Conservation (phyloP, 2,329 filamentous ascomycete genomes). For the Grosmannia huntii region DNA sequence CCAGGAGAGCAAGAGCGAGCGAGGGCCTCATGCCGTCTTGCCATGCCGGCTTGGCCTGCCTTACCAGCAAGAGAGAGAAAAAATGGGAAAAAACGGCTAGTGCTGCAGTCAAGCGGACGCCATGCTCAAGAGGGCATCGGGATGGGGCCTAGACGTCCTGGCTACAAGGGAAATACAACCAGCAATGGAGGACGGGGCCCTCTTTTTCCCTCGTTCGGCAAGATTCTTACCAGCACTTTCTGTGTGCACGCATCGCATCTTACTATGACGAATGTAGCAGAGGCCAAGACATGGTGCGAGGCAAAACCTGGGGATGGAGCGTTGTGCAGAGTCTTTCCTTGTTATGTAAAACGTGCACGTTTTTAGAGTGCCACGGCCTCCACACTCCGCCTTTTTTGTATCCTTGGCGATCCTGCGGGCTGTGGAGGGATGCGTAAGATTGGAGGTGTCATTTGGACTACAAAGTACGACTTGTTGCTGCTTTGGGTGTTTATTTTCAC, state of each 20-base stretch:
- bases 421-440: not conserved
- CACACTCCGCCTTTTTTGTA: not conserved
- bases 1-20: too few relatives aligned
- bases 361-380: not conserved
- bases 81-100: not conserved
- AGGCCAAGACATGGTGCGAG: not conserved
- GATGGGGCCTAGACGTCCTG: not conserved
- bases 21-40: not conserved
- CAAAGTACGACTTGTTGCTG: too few relatives aligned
- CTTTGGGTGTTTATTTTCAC: too few relatives aligned
- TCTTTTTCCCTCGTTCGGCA: not conserved
- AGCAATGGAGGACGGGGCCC: not conserved
- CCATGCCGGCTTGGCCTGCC: not conserved
- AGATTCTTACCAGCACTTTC: not conserved
- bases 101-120: slow-evolving; percentile 1
- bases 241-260: too few relatives aligned
- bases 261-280: too few relatives aligned
- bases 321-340: not conserved
- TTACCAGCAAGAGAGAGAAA: not conserved
- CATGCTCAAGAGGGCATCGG: not conserved
- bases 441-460: too few relatives aligned
- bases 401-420: not conserved
- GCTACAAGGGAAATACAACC: not conserved
- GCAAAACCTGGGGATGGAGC: not conserved
- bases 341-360: not conserved